Conservation (phyloP, 164 flowering plant species). For the Dillenia turbinata region DNA sequence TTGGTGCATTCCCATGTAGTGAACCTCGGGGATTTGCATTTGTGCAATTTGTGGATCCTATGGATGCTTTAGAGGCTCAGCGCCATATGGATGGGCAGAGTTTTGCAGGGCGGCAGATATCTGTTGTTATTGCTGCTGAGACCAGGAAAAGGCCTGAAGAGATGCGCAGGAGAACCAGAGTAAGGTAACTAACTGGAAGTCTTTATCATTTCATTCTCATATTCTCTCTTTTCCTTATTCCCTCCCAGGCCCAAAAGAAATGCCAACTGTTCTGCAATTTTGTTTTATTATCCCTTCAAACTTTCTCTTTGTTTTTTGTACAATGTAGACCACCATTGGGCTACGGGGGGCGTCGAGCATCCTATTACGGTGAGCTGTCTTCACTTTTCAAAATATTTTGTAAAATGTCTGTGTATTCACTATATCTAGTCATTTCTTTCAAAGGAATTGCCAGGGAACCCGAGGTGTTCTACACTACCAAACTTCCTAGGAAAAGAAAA, state of each 20-base stretch:
- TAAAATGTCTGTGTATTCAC: neutral
- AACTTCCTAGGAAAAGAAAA: no score
- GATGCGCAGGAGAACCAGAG: slow-evolving; percentile 61
- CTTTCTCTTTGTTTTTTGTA: slow-evolving; percentile 1
- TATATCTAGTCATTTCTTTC: no score
- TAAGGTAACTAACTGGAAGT: slow-evolving; percentile 25
- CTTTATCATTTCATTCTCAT: no score
- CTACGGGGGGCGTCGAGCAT: slow-evolving; percentile 52
- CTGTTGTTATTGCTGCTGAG: slow-evolving; percentile 84
- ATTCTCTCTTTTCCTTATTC: neutral
- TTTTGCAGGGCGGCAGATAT: slow-evolving; percentile 73
- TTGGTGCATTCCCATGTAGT: slow-evolving; percentile 31
- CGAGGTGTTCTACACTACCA: no score
- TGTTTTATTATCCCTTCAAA: neutral
- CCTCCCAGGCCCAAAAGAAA: neutral
- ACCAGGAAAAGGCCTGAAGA: slow-evolving; percentile 86
- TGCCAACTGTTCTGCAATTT: neutral
- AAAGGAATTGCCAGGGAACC: no score
- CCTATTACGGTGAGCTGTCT: slow-evolving; percentile 49
- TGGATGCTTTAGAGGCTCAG: slow-evolving; percentile 78
- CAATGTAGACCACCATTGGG: slow-evolving; percentile 36
- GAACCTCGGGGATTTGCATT: slow-evolving; percentile 93
- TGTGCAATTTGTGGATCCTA: slow-evolving; percentile 85
- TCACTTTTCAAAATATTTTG: neutral
- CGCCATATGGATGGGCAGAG: slow-evolving; percentile 73